These are phyloP conservation scores for Acmispon strigosus DNA, from an alignment of 306 rosid species.

Conservation along the genomic window DNA sequence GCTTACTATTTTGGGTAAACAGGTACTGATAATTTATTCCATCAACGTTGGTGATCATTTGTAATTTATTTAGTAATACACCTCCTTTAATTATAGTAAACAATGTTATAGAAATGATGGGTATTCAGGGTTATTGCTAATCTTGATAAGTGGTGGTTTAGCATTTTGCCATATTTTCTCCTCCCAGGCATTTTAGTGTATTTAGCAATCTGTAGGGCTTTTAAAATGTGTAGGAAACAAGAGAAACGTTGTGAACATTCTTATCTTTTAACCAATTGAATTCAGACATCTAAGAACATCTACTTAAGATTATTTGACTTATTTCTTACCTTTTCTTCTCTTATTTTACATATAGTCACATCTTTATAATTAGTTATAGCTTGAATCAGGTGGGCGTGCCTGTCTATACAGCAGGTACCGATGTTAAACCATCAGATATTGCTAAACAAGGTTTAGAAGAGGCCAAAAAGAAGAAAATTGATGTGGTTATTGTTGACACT, in stretches of 20 bases:
- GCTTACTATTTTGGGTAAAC: conserved; percentile 83
- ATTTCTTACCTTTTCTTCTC: neutral
- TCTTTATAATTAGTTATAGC: conserved; percentile 36
- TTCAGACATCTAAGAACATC: neutral
- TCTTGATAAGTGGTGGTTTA: conserved; percentile 5
- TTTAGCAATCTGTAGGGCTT: conserved; percentile 10
- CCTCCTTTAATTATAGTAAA: neutral
- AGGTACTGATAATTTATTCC: conserved; percentile 45
- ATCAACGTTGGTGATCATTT: conserved; percentile 5
- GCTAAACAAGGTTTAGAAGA: conserved; percentile 89
- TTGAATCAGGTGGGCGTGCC: conserved; percentile 85
- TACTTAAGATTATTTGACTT: neutral
- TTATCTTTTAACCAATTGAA: conserved; percentile 6
- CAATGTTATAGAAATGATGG: neutral
- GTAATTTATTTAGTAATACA: neutral
- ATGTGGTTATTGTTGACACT: conserved; percentile 89
- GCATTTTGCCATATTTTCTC: conserved; percentile 7
- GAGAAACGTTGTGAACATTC: neutral
- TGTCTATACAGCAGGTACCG: conserved; percentile 85
- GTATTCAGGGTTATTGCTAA: neutral
- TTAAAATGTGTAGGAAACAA: neutral
- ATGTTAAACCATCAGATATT: conserved; percentile 79
- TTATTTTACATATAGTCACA: conserved; percentile 11
- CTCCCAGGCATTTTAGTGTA: conserved; percentile 2
- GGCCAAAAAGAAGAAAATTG: conserved; percentile 86